A percentile compares a stretch with the other conserved stretches of the same genome.
phyloP scores from a whole-genome alignment of 177 flowering plant genomes.

The Vitis hybrid region DNA sequence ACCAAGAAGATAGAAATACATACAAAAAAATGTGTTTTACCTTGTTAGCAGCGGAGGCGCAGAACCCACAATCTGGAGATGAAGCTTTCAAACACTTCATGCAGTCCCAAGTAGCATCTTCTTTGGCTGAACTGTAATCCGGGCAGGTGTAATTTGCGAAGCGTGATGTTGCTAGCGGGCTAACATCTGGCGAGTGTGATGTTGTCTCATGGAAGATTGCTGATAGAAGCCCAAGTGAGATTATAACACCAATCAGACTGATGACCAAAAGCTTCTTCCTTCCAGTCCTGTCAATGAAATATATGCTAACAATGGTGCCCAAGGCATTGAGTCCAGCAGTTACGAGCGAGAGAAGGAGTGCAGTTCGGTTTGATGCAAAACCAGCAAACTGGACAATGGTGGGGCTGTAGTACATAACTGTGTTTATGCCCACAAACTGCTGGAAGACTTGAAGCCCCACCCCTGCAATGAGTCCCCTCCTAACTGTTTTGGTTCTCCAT shows the following conservation, averaged over 20 bases:
- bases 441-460: constrained; percentile 70
- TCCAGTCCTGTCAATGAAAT: constrained; percentile 62
- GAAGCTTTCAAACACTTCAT: constrained; percentile 66
- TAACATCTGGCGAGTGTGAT: constrained; percentile 45
- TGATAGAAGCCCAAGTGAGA: constrained; percentile 49
- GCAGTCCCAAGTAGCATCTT: constrained; percentile 47
- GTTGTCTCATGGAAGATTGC: constrained; percentile 54
- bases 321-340: constrained; percentile 64
- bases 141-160: constrained; percentile 46
- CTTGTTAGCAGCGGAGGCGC: constrained; percentile 47
- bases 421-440: constrained; percentile 78
- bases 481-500: constrained; percentile 45
- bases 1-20: constrained; percentile 1
- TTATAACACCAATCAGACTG: constrained; percentile 49
- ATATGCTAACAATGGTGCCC: constrained; percentile 65
- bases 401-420: constrained; percentile 82
- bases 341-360: constrained; percentile 64
- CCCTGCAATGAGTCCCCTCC: constrained; percentile 64
- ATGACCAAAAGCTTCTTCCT: constrained; percentile 62
- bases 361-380: constrained; percentile 61
- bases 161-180: constrained; percentile 30
- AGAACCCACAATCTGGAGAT: constrained; percentile 64
- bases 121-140: constrained; percentile 30
- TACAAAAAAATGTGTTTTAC: constrained; percentile 18
- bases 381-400: constrained; percentile 71